Evolutionary conservation across 1,284 basidiomycete species (phyloP), one percentile per base, ranked within the genome.

Genomic region (Leccinum holopus): DNA sequence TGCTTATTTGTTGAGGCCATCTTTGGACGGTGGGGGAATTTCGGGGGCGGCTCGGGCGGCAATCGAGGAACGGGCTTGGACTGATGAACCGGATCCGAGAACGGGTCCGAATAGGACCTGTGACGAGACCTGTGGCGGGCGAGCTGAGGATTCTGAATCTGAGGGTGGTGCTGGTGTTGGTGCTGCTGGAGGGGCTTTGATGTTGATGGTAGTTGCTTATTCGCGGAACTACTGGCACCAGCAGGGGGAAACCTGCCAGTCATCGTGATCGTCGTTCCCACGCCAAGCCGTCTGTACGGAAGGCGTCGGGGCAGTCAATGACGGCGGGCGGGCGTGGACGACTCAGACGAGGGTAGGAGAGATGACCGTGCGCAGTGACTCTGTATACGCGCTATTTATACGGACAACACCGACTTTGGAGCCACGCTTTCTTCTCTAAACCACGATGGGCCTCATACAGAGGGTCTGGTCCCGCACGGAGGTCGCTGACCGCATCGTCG

Each of bases 401-500:
- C 64, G 66, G 71, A 55, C 67, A 54, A 69, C 57, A 39, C 39
- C 33, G 47, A n/a, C 28, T 18, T 35, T 55, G 54, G 37, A 54
- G 35, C 35, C 55, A 55, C 56, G 16, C 55, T 52, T 47, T 30
- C 16, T n/a, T 21, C 44, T 41, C 28, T 18, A n/a, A 53, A 53
- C 51, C 47, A 6, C 21, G 7, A 76, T 74, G 70, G 64, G 70
- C 25, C 58, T 71, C 47, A 63, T 79, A n/a, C 70, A 68, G 32
- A 69, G 70, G 28, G 55, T 70, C 28, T 82, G 82, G 81, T 78
- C 85, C 5, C 82, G 90, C 58, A 80, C 84, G 32, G 78, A 84
- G 56, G 80, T 94, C 67, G 87, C 87, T 8, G 75, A 77, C 8
- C 84, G 85, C 69, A 92, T 97, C 70, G 82, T 92, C 70, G 80